Conservation (phyloP, 176 grass and related monocot species). For the Phragmites australis region DNA sequence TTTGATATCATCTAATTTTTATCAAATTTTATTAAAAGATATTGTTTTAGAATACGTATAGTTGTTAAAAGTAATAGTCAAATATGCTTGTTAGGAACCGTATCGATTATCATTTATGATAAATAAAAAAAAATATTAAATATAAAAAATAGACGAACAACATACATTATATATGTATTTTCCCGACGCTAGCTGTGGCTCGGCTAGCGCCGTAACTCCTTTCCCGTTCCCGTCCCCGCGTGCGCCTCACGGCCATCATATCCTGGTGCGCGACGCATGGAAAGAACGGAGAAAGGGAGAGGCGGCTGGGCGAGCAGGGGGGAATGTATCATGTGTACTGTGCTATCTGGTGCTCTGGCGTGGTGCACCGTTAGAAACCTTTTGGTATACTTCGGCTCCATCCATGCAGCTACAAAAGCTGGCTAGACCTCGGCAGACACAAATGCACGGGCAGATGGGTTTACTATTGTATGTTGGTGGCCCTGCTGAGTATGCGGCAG, state of each 20-base stretch:
- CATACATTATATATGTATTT: too few species aligned
- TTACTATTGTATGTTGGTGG: neutral
- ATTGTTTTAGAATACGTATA: too few species aligned
- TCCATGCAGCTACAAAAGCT: neutral
- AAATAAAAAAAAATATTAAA: too few species aligned
- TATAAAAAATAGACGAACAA: too few species aligned
- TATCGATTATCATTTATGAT: too few species aligned
- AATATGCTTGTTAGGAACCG: too few species aligned
- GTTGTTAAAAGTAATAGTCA: too few species aligned
- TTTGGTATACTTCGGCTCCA: neutral
- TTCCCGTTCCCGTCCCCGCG: constrained; percentile 20
- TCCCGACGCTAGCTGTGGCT: too few species aligned
- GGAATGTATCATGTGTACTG: neutral
- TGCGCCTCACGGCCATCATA: constrained; percentile 64
- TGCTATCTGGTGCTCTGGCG: neutral
- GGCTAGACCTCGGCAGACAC: neutral
- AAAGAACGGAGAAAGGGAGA: neutral
- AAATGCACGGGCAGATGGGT: neutral
- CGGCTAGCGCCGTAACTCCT: neutral
- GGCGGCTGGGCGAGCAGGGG: neutral
- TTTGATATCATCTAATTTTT: too few species aligned
- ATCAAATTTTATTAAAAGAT: too few species aligned
- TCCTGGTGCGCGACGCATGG: neutral
- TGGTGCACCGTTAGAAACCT: neutral
- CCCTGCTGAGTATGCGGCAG: too few species aligned